Conservation (phyloP, 176 grass and related monocot genomes). For the Bolboschoenus planiculmis region DNA sequence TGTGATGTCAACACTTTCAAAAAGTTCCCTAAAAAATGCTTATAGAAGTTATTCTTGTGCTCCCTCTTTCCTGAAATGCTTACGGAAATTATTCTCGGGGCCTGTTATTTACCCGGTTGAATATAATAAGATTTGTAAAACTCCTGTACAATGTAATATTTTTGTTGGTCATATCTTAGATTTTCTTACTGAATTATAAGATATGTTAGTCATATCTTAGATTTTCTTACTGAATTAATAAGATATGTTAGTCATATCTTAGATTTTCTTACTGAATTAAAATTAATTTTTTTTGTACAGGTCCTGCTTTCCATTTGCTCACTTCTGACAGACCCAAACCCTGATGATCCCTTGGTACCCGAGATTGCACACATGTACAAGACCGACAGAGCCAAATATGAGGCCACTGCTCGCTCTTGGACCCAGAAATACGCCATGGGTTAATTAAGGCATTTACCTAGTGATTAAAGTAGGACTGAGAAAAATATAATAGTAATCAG, state of each 20-base stretch:
- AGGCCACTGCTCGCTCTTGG: slow-evolving; percentile 31
- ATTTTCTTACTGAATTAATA: too few relatives aligned
- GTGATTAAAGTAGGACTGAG: background rate
- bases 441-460: background rate
- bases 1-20: background rate
- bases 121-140: background rate
- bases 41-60: background rate
- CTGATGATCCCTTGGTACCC: slow-evolving; percentile 36
- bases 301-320: slow-evolving; percentile 38
- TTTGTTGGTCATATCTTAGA: too few relatives aligned
- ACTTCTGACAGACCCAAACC: slow-evolving; percentile 34
- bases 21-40: background rate
- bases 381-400: slow-evolving; percentile 36
- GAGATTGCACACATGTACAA: slow-evolving; percentile 45
- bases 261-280: background rate
- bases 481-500: slow-evolving; percentile 1
- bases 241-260: background rate
- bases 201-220: too few relatives aligned
- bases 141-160: background rate
- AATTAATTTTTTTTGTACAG: background rate
- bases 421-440: slow-evolving; percentile 39
- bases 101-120: background rate
- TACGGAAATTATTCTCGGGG: background rate
- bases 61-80: background rate
- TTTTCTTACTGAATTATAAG: too few relatives aligned